phyloP scores from a whole-genome alignment of 23 red algal genomes.

The Gracilariopsis chorda region DNA sequence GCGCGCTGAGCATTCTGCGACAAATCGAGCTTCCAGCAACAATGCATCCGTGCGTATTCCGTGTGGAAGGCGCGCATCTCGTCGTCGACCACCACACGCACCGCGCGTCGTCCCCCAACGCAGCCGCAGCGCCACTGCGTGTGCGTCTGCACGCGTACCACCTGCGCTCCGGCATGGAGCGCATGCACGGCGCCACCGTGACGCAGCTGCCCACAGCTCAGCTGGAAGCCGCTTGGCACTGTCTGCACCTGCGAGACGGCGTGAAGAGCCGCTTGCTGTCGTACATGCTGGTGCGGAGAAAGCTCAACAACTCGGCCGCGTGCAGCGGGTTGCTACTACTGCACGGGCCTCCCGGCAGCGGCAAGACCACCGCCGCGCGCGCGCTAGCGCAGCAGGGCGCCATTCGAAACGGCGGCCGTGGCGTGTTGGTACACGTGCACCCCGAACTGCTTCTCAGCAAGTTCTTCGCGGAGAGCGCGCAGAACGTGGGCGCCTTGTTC shows the following conservation, averaged over 20 bases:
- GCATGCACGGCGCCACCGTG: neutral
- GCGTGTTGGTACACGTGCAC: constrained; percentile 38
- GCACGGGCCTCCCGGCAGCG: constrained; percentile 74
- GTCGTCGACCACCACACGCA: constrained; percentile 1
- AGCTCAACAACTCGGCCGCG: neutral
- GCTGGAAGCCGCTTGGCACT: neutral
- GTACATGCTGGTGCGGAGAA: neutral
- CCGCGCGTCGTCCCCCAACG: too few relatives aligned
- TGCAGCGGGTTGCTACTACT: constrained; percentile 53
- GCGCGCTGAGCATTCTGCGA: too few relatives aligned
- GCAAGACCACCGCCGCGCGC: constrained; percentile 60
- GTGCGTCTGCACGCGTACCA: neutral
- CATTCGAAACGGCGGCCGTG: neutral
- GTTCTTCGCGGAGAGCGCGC: constrained; percentile 69
- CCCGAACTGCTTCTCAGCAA: constrained; percentile 49
- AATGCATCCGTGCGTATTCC: neutral
- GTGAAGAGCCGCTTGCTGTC: neutral
- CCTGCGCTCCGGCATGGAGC: neutral
- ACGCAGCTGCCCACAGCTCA: neutral
- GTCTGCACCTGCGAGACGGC: neutral
- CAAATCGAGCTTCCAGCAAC: too few relatives aligned
- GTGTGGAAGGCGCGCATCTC: neutral
- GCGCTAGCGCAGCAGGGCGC: constrained; percentile 57
- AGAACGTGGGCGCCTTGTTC: constrained; percentile 39
- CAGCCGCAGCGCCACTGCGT: too few relatives aligned